Percentiles rank a stretch among this genome's conserved stretches.
phyloP scores from a whole-genome alignment of 108 stramenopile species.

The Nannochloropsis salina region DNA sequence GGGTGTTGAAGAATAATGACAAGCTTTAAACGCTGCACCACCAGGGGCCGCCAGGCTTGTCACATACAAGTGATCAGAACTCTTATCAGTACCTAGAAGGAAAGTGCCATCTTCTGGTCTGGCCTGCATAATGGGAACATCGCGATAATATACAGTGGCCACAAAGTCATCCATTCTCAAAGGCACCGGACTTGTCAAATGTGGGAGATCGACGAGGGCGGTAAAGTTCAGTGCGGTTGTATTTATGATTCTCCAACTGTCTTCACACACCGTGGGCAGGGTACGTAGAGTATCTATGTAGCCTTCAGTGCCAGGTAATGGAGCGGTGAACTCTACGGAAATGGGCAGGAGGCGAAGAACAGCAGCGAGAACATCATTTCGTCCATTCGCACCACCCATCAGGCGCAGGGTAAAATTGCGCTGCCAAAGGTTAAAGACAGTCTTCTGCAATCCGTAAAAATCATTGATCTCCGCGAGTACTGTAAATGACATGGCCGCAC shows the following conservation, averaged over 20 bases:
- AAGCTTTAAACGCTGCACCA: background rate
- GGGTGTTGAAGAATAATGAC: background rate
- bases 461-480: background rate
- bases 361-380: background rate
- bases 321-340: background rate
- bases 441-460: background rate
- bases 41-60: background rate
- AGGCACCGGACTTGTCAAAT: background rate
- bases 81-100: background rate
- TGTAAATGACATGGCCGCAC: background rate
- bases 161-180: background rate
- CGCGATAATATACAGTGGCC: background rate
- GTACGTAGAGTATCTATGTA: background rate
- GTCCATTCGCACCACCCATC: background rate
- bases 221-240: background rate
- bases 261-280: background rate
- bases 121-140: background rate
- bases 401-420: background rate
- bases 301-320: background rate
- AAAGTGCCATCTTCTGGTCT: background rate
- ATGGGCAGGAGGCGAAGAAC: background rate
- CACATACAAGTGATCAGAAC: background rate
- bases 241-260: background rate
- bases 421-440: background rate
- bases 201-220: background rate